Percentiles rank a stretch among this genome's conserved stretches.
Conservation (phyloP, 805 yeast genomes). For the Zygosaccharomyces bailii region DNA sequence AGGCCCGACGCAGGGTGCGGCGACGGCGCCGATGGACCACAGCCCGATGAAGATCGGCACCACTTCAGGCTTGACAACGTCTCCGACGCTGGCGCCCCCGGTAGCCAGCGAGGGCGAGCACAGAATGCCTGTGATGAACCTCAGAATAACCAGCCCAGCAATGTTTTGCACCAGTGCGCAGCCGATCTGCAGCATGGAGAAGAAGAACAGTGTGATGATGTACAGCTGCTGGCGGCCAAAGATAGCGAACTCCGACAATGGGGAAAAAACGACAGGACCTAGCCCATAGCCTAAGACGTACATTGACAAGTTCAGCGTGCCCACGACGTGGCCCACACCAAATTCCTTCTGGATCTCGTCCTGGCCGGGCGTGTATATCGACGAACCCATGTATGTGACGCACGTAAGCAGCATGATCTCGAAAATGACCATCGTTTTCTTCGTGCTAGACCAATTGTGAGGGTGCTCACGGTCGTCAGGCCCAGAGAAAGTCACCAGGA, state of each 20-base stretch:
- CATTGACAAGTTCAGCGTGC: constrained; percentile 49
- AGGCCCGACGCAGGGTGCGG: constrained; percentile 58
- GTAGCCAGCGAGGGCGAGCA: constrained; percentile 56
- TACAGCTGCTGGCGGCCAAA: constrained; percentile 54
- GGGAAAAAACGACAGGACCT: constrained; percentile 58
- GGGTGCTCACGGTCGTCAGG: constrained; percentile 55
- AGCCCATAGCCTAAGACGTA: constrained; percentile 60
- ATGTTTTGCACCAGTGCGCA: constrained; percentile 50
- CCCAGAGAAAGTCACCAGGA: constrained; percentile 27
- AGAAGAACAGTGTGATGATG: constrained; percentile 44
- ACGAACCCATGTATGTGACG: constrained; percentile 54
- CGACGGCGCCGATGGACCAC: constrained; percentile 53
- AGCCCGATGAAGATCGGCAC: constrained; percentile 46
- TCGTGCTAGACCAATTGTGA: constrained; percentile 47
- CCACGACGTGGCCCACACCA: constrained; percentile 42
- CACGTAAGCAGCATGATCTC: constrained; percentile 47
- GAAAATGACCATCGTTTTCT: constrained; percentile 39
- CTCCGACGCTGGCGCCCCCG: constrained; percentile 57
- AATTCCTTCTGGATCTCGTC: constrained; percentile 44
- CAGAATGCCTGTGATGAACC: constrained; percentile 53
- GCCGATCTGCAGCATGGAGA: constrained; percentile 53
- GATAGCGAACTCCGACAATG: constrained; percentile 52
- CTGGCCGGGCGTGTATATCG: constrained; percentile 53
- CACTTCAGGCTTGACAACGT: constrained; percentile 42
- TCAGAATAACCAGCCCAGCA: constrained; percentile 47